Evolutionary conservation across 352 stramenopile species (phyloP).

Genomic region (Phytophthora nicotianae): DNA sequence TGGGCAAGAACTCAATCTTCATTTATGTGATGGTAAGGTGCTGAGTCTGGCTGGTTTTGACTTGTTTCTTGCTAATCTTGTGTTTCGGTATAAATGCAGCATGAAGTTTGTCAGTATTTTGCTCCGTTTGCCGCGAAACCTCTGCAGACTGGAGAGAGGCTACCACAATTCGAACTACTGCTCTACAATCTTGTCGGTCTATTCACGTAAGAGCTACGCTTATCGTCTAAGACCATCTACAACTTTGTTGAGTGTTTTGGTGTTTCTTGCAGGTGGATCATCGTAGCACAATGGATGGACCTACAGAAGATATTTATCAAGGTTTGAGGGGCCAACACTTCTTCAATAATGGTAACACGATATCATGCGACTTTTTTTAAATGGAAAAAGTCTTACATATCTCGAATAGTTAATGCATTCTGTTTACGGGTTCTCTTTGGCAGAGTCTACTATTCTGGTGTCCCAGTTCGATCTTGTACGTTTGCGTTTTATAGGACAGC

Average conservation of each 20-base stretch:
- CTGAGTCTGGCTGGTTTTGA: background rate
- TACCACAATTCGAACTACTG: conserved; percentile 38
- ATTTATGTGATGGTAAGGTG: conserved; percentile 71
- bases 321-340: conserved; percentile 9
- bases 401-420: background rate
- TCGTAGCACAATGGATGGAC: conserved; percentile 38
- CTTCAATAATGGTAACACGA: too few relatives aligned
- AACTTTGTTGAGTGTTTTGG: background rate
- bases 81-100: conserved; percentile 31
- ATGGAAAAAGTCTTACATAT: background rate
- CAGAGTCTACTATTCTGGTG: background rate
- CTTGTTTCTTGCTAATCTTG: conserved; percentile 1
- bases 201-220: conserved; percentile 19
- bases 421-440: conserved; percentile 6
- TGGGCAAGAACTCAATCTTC: conserved; percentile 78
- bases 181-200: conserved; percentile 58
- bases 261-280: conserved; percentile 22
- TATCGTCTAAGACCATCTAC: background rate
- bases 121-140: conserved; percentile 49
- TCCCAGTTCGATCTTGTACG: too few relatives aligned
- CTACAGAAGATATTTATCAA: conserved; percentile 24
- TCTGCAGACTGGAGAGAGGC: conserved; percentile 9
- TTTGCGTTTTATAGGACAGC: conserved; percentile 28
- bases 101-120: conserved; percentile 62
- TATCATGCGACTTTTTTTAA: too few relatives aligned